Evolutionary conservation across 371 early-diverging fungal species (phyloP), one percentile per base, ranked within the genome.

Genomic region (Rhizopus delemar): DNA sequence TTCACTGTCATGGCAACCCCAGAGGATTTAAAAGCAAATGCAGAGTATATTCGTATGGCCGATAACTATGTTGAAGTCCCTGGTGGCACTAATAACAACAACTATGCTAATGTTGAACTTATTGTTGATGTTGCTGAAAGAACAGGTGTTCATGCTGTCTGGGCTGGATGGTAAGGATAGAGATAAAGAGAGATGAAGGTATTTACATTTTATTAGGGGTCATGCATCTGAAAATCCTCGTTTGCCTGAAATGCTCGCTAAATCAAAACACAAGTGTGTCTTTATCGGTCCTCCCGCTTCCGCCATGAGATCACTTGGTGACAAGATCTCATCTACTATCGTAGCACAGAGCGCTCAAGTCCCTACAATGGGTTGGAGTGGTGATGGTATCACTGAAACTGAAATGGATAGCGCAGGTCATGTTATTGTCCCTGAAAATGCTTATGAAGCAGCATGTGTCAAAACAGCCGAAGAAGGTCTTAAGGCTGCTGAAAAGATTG

Each of bases 1-100:
- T 98, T 99, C 70, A 93, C 94, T 46, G 99, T 92, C 57, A 97
- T 99, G 97, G 94, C 94, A 13, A 97, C 98, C 46, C 96, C 98
- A 13, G 97, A 98, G 68, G 99, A 99, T 84, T 84, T 98, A 60
- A 83, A 86, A 66, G 92, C 90, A 51, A 97, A 98, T 67, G 98
- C 98, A 53, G 97, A 97, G 81, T 99, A 95, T 75, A 96, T 99
- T 66, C 92, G 98, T 66, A 93, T 96, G 94, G 98, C 99, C 7
- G 97, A 98, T 71, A 94, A 96, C 75, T 99, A 92, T 69, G 92
- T 95, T 58, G 95, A 96, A 74, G 95, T 99, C 5, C 96, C 96
- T 28, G 97, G 97, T 66, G 99, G 99, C 46, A 84, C 93, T 51
- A 88, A 92, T 80, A 94, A 97, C 80, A 93, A 95, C 86, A 98